A percentile compares a stretch with the other conserved stretches of the same genome.
Conservation (phyloP, 164 flowering plant species). For the Houttuynia cordata region DNA sequence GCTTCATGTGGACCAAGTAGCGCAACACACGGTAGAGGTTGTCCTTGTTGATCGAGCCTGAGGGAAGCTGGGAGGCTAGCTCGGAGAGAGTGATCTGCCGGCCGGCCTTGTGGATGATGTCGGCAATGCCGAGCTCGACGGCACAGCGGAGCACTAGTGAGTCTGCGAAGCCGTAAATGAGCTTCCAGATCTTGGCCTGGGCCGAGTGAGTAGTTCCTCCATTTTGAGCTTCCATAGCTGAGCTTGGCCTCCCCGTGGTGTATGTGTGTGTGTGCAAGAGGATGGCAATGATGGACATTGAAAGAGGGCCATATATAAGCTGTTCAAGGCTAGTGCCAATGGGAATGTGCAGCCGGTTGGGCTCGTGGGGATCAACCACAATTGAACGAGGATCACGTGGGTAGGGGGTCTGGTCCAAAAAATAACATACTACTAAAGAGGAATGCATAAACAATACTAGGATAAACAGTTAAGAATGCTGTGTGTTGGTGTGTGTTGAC, state of each 20-base stretch:
- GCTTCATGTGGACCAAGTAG: conserved; percentile 14
- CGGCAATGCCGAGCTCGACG: conserved; percentile 28
- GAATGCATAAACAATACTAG: too few relatives aligned
- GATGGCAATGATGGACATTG: neutral
- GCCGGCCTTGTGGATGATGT: conserved; percentile 31
- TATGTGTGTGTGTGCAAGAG: neutral
- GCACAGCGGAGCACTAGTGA: conserved; percentile 24
- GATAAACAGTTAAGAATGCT: too few relatives aligned
- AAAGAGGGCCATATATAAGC: too few relatives aligned
- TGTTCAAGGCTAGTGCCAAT: too few relatives aligned
- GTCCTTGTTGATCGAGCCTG: conserved; percentile 3
- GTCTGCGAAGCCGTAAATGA: conserved; percentile 17
- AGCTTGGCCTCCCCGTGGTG: too few relatives aligned
- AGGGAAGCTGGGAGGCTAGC: conserved; percentile 12
- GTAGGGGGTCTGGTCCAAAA: too few relatives aligned
- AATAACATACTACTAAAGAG: too few relatives aligned
- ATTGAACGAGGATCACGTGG: too few relatives aligned
- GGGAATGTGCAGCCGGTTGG: too few relatives aligned
- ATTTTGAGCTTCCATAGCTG: conserved; percentile 4
- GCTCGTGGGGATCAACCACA: too few relatives aligned
- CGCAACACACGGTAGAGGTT: conserved; percentile 21
- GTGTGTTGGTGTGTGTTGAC: too few relatives aligned
- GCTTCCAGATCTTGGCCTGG: conserved; percentile 18
- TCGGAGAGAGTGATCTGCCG: conserved; percentile 22
- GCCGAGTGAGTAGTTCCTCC: neutral